Percentiles rank a stretch among this genome's conserved stretches.
Evolutionary conservation across 352 stramenopile species (phyloP).

Genomic region (Pythium vanterpoolii): DNA sequence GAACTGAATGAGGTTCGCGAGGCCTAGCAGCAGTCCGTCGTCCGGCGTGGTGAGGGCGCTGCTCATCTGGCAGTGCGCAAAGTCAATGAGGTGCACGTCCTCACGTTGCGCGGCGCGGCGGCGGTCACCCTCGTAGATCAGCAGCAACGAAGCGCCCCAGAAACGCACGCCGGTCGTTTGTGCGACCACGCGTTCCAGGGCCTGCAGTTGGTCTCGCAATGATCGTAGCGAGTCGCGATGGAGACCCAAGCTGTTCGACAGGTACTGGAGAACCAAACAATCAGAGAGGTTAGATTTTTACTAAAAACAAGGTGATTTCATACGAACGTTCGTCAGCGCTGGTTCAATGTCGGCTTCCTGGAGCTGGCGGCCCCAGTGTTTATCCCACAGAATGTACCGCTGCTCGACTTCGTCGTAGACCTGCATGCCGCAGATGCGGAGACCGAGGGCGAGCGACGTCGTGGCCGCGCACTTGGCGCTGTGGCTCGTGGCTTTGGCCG

Average conservation of each 20-base stretch:
- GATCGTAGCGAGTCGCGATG: conserved; percentile 41
- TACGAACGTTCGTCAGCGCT: conserved; percentile 61
- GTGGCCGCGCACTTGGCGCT: conserved; percentile 71
- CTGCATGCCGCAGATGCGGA: conserved; percentile 82
- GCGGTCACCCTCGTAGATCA: conserved; percentile 74
- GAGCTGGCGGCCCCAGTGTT: conserved; percentile 70
- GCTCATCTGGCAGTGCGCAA: conserved; percentile 76
- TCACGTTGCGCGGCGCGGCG: conserved; percentile 20
- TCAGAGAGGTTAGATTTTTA: neutral
- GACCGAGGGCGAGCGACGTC: conserved; percentile 58
- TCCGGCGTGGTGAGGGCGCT: conserved; percentile 43
- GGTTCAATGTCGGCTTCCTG: conserved; percentile 48
- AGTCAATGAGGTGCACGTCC: conserved; percentile 74
- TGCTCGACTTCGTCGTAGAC: conserved; percentile 59
- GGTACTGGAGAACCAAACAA: conserved; percentile 36
- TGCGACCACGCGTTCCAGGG: conserved; percentile 41
- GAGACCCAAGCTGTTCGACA: conserved; percentile 43
- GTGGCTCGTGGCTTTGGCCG: conserved; percentile 66
- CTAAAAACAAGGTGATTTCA: too few species aligned
- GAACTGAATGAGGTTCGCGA: conserved; percentile 54
- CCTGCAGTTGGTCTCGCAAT: conserved; percentile 40
- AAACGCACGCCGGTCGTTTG: conserved; percentile 58
- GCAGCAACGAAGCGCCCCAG: conserved; percentile 67
- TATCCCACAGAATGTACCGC: conserved; percentile 73
- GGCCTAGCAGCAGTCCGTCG: conserved; percentile 60